Evolutionary conservation across 768 basidiomycete genomes (phyloP).

Genomic region (Boletellus emodensis): DNA sequence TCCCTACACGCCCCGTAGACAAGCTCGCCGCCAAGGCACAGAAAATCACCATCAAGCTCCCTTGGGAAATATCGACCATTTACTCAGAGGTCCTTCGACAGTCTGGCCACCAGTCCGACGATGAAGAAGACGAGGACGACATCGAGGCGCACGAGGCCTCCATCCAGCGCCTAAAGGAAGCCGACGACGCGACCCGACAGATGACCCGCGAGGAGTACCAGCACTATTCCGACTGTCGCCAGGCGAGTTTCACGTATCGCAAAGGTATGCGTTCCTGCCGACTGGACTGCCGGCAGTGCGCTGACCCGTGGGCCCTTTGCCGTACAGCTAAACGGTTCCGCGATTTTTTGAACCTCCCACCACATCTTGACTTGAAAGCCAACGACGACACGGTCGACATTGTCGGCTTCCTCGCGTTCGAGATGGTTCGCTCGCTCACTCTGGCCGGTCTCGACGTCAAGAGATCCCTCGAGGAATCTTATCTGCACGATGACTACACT

Average conservation of each 20-base stretch:
- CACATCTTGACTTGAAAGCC: constrained; percentile 82
- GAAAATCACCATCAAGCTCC: constrained; percentile 91
- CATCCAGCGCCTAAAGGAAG: constrained; percentile 88
- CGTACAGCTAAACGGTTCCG: constrained; percentile 86
- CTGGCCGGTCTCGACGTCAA: constrained; percentile 85
- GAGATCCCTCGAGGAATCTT: constrained; percentile 69
- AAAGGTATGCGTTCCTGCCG: constrained; percentile 55
- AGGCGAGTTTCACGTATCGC: constrained; percentile 94
- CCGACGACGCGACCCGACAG: constrained; percentile 89
- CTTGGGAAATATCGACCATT: constrained; percentile 92
- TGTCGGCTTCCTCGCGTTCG: constrained; percentile 94
- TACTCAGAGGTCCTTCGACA: constrained; percentile 82
- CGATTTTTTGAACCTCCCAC: constrained; percentile 87
- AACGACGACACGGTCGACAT: constrained; percentile 96
- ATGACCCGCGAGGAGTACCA: constrained; percentile 98
- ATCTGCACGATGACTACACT: constrained; percentile 60
- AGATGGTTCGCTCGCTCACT: constrained; percentile 93
- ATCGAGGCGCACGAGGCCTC: constrained; percentile 94
- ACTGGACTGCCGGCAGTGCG: too few relatives aligned
- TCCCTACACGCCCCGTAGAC: constrained; percentile 39
- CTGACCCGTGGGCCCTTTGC: neutral
- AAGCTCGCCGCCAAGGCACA: constrained; percentile 80
- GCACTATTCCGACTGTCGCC: constrained; percentile 94
- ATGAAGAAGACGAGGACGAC: constrained; percentile 95
- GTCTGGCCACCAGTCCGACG: constrained; percentile 80